Evolutionary conservation across 306 rosid genomes (phyloP).

Genomic region (Comarum palustre): DNA sequence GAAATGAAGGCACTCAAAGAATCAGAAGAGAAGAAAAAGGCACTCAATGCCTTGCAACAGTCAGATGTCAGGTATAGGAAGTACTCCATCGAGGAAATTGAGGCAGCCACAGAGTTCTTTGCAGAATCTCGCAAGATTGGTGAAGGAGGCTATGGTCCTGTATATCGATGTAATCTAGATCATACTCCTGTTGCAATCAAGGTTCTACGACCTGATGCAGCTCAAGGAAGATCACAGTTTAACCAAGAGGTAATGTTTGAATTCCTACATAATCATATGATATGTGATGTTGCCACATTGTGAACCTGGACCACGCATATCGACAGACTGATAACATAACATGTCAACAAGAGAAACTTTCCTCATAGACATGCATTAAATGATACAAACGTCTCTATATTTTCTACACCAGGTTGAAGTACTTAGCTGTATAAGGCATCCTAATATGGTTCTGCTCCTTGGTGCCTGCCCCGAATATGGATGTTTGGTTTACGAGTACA

Average conservation of each 20-base stretch:
- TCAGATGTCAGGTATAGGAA: constrained; percentile 64
- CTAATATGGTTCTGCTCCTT: constrained; percentile 94
- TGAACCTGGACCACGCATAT: not conserved
- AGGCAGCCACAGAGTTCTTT: constrained; percentile 70
- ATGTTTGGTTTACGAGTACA: constrained; percentile 83
- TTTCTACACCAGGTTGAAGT: constrained; percentile 67
- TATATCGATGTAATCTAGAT: constrained; percentile 64
- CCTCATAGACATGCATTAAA: not conserved
- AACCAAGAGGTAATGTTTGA: constrained; percentile 64
- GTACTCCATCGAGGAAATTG: constrained; percentile 80
- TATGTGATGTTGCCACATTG: not conserved
- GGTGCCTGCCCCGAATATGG: constrained; percentile 99
- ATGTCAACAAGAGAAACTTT: not conserved
- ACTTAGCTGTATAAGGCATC: constrained; percentile 85
- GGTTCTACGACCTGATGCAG: constrained; percentile 94
- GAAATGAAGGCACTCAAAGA: constrained; percentile 76
- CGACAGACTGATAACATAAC: not conserved
- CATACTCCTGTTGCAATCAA: constrained; percentile 86
- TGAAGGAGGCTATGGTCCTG: constrained; percentile 98
- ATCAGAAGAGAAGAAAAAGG: constrained; percentile 63
- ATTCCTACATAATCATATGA: not conserved
- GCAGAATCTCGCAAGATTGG: constrained; percentile 70
- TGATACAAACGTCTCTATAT: not conserved
- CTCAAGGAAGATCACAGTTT: constrained; percentile 89
- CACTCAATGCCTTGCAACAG: constrained; percentile 45